Base-by-base conservation (phyloP, 352 stramenopile genomes). In the Pythium periplocum region DNA sequence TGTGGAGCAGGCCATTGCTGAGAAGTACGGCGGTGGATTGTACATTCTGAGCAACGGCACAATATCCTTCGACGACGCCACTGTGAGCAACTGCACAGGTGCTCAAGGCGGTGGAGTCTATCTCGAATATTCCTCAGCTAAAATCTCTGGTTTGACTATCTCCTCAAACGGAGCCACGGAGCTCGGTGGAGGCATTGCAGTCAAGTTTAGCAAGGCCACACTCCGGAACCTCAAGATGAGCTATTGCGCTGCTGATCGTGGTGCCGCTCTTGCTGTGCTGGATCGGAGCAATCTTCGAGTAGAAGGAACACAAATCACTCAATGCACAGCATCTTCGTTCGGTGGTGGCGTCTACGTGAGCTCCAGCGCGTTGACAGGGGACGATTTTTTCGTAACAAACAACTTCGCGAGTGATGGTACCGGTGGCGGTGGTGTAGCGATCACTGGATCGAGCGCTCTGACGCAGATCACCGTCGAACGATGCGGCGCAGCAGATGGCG, bases 1-100 rank as follows among this genome's bases (percentile, higher is more conserved):
- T 0, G 49, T 83, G 12, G 37, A 4, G 0, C 46, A 10, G 4
- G 86, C 86, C 26, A 40, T 11, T 11, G 78, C 78, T 0, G 35
- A 6, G 7, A 44, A 52, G 0, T 57, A 69, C 46, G 78, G 78
- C n/a, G 78, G 78, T 1, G 78, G 75, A 2, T 17, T 88, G 26
- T 68, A 62, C 8, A 41, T 80, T 17, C 54, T 52, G 3, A 67
- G 75, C 0, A 82, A 78, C 42, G 74, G 68, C 4, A 70, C 59
- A 2, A 58, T 80, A 5, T 36, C 39, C 1, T 73, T 72, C 36
- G 66, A 69, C 33, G 26, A 41, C 7, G 7, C 12, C 12, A 12
- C 38, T 42, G 7, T 42, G 38, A 42, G 7, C 38, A 12, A 8
- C 38, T 42, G 38, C 7, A 0, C 7, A 8, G 12, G 38, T 42